phyloP scores from a whole-genome alignment of 2,329 filamentous ascomycete genomes.

The Onygena corvina region DNA sequence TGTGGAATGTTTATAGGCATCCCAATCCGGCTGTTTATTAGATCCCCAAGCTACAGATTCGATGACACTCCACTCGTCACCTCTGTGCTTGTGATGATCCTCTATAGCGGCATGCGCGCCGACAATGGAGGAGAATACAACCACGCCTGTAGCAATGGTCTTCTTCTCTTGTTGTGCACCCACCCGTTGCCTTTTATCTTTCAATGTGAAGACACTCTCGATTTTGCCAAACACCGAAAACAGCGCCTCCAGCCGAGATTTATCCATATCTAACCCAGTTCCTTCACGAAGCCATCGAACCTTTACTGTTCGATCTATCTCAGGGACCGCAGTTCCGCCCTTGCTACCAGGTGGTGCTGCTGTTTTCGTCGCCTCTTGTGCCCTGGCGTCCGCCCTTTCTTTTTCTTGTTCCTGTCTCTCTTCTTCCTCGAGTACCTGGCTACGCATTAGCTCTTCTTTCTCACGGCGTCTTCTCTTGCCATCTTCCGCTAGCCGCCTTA shows the following conservation, averaged over 20 bases:
- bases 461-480: constrained; percentile 40
- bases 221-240: constrained; percentile 47
- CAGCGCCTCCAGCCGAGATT: constrained; percentile 35
- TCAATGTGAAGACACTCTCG: constrained; percentile 43
- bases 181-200: constrained; percentile 44
- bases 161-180: constrained; percentile 42
- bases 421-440: constrained; percentile 23
- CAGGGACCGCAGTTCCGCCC: constrained; percentile 35
- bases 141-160: constrained; percentile 41
- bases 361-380: constrained; percentile 28
- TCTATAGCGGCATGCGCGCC: constrained; percentile 46
- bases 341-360: constrained; percentile 27
- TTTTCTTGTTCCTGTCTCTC: constrained; percentile 24
- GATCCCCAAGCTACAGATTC: constrained; percentile 45
- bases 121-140: constrained; percentile 48
- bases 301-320: constrained; percentile 47
- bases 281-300: constrained; percentile 44
- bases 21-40: constrained; percentile 41
- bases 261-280: constrained; percentile 36
- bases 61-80: constrained; percentile 37
- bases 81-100: constrained; percentile 36
- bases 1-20: constrained; percentile 14
- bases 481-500: constrained; percentile 42
- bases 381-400: constrained; percentile 32
- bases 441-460: constrained; percentile 37